These are phyloP conservation scores for Didymellaceae sp. DNA, from an alignment of 2,329 filamentous ascomycete species.

Conservation along the genomic window DNA sequence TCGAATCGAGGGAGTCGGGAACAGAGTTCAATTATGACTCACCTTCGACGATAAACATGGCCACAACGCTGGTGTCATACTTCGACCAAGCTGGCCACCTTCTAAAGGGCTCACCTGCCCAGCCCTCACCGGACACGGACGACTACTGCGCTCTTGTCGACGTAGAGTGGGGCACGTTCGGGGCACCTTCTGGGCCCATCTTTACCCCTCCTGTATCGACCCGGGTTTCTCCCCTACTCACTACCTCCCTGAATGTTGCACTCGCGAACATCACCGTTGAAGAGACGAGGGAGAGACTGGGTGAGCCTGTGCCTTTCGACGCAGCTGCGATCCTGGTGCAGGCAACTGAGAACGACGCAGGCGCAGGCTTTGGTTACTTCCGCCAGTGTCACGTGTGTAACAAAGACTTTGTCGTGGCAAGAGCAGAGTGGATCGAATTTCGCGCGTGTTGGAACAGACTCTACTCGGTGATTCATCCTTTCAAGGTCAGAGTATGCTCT, in stretches of 20 bases:
- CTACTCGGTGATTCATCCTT: constrained; percentile 21
- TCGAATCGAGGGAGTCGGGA: constrained; percentile 20
- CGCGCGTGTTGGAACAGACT: constrained; percentile 20
- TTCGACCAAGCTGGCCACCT: constrained; percentile 28
- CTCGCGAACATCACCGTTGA: constrained; percentile 16
- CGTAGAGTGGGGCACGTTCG: constrained; percentile 25
- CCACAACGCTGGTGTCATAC: constrained; percentile 29
- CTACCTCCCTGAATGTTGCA: constrained; percentile 21
- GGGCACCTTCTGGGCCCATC: constrained; percentile 21
- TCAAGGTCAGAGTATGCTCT: constrained; percentile 39
- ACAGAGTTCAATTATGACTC: background rate
- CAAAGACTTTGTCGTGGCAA: constrained; percentile 34
- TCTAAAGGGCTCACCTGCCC: constrained; percentile 20
- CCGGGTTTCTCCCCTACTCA: constrained; percentile 23
- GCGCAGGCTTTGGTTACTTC: constrained; percentile 25
- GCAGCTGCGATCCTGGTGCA: constrained; percentile 22
- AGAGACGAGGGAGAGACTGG: constrained; percentile 13
- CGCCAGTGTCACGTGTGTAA: constrained; percentile 37
- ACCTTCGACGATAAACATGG: constrained; percentile 22
- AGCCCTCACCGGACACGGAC: constrained; percentile 10
- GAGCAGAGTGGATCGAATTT: constrained; percentile 44
- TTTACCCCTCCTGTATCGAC: constrained; percentile 24
- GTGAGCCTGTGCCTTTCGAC: constrained; percentile 13
- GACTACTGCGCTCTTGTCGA: constrained; percentile 26
- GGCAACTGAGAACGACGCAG: constrained; percentile 23